A percentile compares a stretch with the other conserved stretches of the same genome.
These are phyloP conservation scores for Kurtzmaniella quercitrusa DNA, from an alignment of 1,139 yeast species.

Conservation along the genomic window DNA sequence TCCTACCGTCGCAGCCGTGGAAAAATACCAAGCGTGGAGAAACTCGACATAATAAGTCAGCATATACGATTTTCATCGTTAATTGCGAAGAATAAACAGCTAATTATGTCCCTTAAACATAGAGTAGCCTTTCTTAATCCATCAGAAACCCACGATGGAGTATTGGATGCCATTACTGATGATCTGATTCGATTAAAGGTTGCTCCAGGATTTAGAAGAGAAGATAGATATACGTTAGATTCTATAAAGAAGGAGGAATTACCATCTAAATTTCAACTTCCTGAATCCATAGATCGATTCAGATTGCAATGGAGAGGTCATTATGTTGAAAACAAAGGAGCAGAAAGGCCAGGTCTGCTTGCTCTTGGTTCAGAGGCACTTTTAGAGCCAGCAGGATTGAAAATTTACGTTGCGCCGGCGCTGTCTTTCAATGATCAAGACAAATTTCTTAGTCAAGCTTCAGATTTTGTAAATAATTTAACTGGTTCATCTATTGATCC, in stretches of 20 bases:
- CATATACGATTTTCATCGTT: not conserved
- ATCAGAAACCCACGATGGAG: constrained; percentile 20
- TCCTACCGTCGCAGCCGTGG: no score
- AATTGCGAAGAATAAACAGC: no score
- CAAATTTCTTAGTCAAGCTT: not conserved
- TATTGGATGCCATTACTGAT: constrained; percentile 16
- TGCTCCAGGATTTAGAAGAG: constrained; percentile 16
- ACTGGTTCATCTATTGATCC: not conserved
- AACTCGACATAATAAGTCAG: not conserved
- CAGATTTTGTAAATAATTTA: not conserved
- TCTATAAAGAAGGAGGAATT: not conserved
- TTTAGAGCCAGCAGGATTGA: not conserved
- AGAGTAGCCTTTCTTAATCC: constrained; percentile 34
- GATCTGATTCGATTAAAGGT: constrained; percentile 14
- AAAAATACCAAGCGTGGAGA: no score
- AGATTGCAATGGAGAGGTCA: constrained; percentile 5
- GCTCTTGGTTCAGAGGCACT: constrained; percentile 5
- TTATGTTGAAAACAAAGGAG: not conserved
- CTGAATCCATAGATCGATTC: constrained; percentile 10
- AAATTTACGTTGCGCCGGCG: not conserved
- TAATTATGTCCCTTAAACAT: constrained; percentile 14
- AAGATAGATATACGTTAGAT: constrained; percentile 14
- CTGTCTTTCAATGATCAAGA: not conserved
- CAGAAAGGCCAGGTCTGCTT: constrained; percentile 1
- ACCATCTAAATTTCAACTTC: constrained; percentile 4